phyloP scores from a whole-genome alignment of 78 protist species.

The Tieghemostelium lacteum region DNA sequence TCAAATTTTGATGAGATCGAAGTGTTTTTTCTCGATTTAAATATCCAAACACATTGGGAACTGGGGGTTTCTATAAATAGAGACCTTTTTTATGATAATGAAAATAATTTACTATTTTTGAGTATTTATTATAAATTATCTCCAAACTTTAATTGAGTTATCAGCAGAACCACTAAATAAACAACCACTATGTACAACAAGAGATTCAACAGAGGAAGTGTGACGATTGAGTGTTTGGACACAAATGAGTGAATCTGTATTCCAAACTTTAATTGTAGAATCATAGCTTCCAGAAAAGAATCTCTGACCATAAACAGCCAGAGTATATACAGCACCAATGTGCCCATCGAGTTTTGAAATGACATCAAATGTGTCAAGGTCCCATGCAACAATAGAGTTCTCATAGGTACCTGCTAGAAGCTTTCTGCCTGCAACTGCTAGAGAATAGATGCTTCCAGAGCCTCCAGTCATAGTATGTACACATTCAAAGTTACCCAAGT shows the following conservation, averaged over 20 bases:
- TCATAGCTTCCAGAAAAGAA: slow-evolving; percentile 79
- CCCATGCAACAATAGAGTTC: slow-evolving; percentile 59
- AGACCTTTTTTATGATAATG: no score
- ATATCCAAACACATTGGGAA: no score
- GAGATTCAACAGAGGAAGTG: slow-evolving; percentile 67
- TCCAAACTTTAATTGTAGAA: slow-evolving; percentile 79
- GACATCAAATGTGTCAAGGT: slow-evolving; percentile 34
- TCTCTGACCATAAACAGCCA: slow-evolving; percentile 40
- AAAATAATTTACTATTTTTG: no score
- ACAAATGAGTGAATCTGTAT: slow-evolving; percentile 30
- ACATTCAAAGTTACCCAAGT: slow-evolving; percentile 63
- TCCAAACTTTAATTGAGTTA: slow-evolving; percentile 81
- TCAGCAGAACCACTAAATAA: slow-evolving; percentile 83
- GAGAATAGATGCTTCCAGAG: slow-evolving; percentile 71
- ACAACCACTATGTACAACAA: slow-evolving; percentile 29
- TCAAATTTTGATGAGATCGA: no score
- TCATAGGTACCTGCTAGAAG: slow-evolving; percentile 81
- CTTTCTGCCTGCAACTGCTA: slow-evolving; percentile 34
- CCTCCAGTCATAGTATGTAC: slow-evolving; percentile 35
- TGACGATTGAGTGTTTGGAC: slow-evolving; percentile 81
- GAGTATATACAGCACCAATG: slow-evolving; percentile 78
- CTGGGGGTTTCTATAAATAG: no score
- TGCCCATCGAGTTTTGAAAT: slow-evolving; percentile 71
- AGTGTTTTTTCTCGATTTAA: no score
- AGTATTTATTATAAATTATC: slow-evolving; percentile 2